phyloP scores from a whole-genome alignment of 148 eudicot species.

The Salicornia ramosissima region DNA sequence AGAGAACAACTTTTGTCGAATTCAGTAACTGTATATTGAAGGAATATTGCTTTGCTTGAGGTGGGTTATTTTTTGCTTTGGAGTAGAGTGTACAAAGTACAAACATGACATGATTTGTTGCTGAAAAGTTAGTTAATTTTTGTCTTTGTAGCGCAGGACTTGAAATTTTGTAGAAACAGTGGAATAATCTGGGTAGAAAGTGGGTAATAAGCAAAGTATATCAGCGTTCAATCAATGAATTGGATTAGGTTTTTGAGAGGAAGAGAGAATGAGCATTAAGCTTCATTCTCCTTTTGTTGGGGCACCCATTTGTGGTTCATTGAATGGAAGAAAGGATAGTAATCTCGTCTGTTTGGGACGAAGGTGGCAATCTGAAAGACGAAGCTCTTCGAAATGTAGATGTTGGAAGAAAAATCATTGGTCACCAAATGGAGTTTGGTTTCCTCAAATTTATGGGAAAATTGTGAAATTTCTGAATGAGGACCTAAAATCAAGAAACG shows the following conservation, averaged over 20 bases:
- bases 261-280: constrained; percentile 49
- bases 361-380: constrained; percentile 25
- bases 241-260: constrained; percentile 16
- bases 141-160: neutral
- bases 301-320: constrained; percentile 40
- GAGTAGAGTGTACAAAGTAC: neutral
- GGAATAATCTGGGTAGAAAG: constrained; percentile 18
- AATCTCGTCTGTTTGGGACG: constrained; percentile 30
- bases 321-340: constrained; percentile 33
- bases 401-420: constrained; percentile 58
- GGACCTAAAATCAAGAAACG: constrained; percentile 48
- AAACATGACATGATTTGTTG: neutral
- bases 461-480: constrained; percentile 58
- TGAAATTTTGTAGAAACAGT: constrained; percentile 5
- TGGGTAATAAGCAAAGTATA: constrained; percentile 39
- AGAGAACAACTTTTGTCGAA: neutral
- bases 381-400: constrained; percentile 30
- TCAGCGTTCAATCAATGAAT: constrained; percentile 50
- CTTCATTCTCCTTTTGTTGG: constrained; percentile 63
- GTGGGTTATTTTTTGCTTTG: constrained; percentile 14
- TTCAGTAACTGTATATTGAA: neutral
- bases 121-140: neutral
- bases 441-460: constrained; percentile 70
- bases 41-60: constrained; percentile 8
- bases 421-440: constrained; percentile 59